phyloP scores from a whole-genome alignment of 306 rosid species.

The Malus sylvestris region DNA sequence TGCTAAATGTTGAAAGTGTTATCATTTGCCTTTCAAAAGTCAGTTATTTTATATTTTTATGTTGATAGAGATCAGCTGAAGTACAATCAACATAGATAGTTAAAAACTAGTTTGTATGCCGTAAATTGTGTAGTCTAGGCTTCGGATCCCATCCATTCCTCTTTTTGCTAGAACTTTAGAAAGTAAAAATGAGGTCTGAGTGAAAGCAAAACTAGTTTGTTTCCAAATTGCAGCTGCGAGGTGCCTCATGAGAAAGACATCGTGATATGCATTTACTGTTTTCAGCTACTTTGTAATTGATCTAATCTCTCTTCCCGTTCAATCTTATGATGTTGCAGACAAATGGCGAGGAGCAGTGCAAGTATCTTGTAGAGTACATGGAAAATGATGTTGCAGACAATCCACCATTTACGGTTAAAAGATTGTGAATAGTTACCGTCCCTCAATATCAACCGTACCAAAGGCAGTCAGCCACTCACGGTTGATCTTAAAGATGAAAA shows the following conservation, averaged over 20 bases:
- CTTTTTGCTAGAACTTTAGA: background rate
- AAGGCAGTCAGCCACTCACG: background rate
- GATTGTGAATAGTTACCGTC: conserved; percentile 24
- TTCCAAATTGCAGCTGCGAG: too few species aligned
- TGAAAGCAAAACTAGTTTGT: too few species aligned
- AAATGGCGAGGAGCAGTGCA: conserved; percentile 78
- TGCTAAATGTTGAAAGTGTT: background rate
- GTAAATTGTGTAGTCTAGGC: background rate
- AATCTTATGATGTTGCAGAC: conserved; percentile 47
- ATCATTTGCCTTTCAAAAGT: background rate
- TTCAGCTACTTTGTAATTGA: background rate
- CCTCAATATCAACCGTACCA: conserved; percentile 1
- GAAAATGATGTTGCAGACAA: conserved; percentile 29
- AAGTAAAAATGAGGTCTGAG: too few species aligned
- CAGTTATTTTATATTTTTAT: background rate
- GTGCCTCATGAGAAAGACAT: background rate
- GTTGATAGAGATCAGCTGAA: background rate
- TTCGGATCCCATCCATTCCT: background rate
- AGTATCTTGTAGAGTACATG: conserved; percentile 55
- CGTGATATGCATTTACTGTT: background rate
- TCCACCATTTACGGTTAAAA: conserved; percentile 13
- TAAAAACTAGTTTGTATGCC: too few species aligned
- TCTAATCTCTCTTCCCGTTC: conserved; percentile 15
- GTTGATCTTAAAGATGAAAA: background rate
- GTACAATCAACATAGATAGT: background rate